Base-by-base conservation (phyloP, 202 grass and related monocot genomes). In the Miscanthus sacchariflorus region DNA sequence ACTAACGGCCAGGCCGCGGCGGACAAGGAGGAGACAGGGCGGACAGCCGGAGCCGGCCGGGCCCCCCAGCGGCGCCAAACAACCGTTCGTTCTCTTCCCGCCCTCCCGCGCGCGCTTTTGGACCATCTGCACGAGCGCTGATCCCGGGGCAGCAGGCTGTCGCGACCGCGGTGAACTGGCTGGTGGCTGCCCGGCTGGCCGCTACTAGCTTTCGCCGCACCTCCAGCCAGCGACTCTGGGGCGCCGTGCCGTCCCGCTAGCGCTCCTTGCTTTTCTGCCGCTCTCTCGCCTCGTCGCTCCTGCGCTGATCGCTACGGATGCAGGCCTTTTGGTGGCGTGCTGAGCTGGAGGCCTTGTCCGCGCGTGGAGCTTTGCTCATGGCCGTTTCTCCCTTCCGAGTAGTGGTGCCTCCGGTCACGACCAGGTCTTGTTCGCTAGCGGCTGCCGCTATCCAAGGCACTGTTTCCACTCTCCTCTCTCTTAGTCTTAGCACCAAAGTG, bases 101-200 rank as follows among this genome's bases (percentile, higher is more conserved):
- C 58, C 18, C 52, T 21, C 56, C 28, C 3, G 17, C 18, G 54
- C 74, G 54, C 54, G 54, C 54, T 59, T 59, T 59, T 91, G 89
- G 76, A 91, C 89, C 89, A 76, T 66, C 30, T 12, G 14, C 27
- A 7, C 4, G 15, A 0, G 21, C 52, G 66, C 38, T 12, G 75
- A 84, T 91, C 81, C 89, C 46, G 85, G 84, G 82, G 69, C 75
- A 23, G 12, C 58, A 9, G 68, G 50, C 48, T 45, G 54, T 21
- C 76, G 38, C 78, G 36, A 19, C 61, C 23, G 39, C 80, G 68
- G 7, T 76, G 89, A 61, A 87, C 61, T 49, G 85, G 85, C 43
- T 19, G 38, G 78, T n/a, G 17, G 52, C 18, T 58, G 52, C 52
- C 52, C 52, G 52, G 54, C 54, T 38, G 68, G 44, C 72, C 68